Base-by-base conservation (phyloP, 768 basidiomycete species). In the Gelatoporia subvermispora region DNA sequence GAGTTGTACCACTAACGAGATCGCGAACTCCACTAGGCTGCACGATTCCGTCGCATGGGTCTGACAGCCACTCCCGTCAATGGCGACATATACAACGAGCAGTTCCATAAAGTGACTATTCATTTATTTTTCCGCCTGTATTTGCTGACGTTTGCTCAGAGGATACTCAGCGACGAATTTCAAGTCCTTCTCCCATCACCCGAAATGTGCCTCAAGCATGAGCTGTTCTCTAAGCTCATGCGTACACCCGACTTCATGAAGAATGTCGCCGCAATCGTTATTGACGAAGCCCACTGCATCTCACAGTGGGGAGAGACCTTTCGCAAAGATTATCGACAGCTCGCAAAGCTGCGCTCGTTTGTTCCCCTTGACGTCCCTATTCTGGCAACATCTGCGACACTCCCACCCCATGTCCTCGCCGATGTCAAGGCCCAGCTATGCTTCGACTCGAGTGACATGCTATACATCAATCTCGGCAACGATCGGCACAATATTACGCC, bases 201-300 rank as follows among this genome's bases (percentile, higher is more conserved):
- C n/a, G n/a, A n/a, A n/a, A n/a, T n/a, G n/a, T n/a, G n/a, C n/a
- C n/a, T n/a, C n/a, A n/a, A n/a, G n/a, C 47, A 62, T 22, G n/a
- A 39, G 1, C 41, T 35, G 1, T 54, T 58, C 16, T 44, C 37
- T 4, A 46, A 51, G 8, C 37, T 56, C 1, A 20, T 63, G 1
- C 34, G 45, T 13, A 35, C 16, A 38, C 45, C 22, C 15, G 28
- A 21, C 24, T 67, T 55, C 35, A 54, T 15, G 47, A 56, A 40
- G 22, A 11, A 56, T 0, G 53, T 72, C 23, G 20, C 40, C 0
- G 51, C 48, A 0, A 28, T 68, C 15, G 58, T 74, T 23, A 49
- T 72, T n/a, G 71, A 72, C 43, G 69, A 74, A 44, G 69, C 67
- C 0, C 73, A 74, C 43, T 71, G 68, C 40, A 69, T 65, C 21